Evolutionary conservation across 176 grass and related monocot genomes (phyloP).

Genomic region (Bolboschoenus planiculmis): DNA sequence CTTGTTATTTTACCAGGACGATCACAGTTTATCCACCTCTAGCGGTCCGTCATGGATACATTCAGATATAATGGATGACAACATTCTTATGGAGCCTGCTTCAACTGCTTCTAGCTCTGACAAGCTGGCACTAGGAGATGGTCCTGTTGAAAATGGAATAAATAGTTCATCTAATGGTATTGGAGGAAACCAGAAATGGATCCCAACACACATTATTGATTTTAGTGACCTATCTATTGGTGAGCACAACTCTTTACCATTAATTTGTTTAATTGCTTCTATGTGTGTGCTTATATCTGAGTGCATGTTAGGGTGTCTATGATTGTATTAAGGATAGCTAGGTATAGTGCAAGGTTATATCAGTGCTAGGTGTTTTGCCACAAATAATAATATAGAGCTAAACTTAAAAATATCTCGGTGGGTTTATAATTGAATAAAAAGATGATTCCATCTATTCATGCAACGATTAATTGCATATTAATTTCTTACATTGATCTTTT

Average conservation of each 20-base stretch:
- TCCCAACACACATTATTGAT: conserved; percentile 83
- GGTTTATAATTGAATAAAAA: background rate
- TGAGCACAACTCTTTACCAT: conserved; percentile 27
- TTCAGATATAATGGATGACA: conserved; percentile 98
- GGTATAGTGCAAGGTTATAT: background rate
- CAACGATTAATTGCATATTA: no score
- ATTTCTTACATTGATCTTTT: background rate
- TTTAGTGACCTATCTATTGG: conserved; percentile 83
- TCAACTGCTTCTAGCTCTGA: background rate
- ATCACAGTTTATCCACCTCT: conserved; percentile 23
- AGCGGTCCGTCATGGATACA: conserved; percentile 81
- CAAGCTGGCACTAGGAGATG: background rate
- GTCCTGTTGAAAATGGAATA: conserved; percentile 28
- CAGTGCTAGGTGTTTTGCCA: background rate
- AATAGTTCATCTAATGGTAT: conserved; percentile 9
- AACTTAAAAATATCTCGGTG: background rate
- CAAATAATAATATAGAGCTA: background rate
- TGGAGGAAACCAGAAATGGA: conserved; percentile 35
- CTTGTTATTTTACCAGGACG: conserved; percentile 42
- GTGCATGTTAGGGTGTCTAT: background rate
- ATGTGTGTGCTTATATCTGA: background rate
- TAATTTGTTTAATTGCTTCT: background rate
- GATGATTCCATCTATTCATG: background rate
- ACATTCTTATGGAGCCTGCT: conserved; percentile 61
- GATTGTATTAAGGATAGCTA: background rate